Percentiles rank a stretch among this genome's conserved stretches.
Conservation (phyloP, 2,329 filamentous ascomycete genomes). For the Ambrosiella beaveri region DNA sequence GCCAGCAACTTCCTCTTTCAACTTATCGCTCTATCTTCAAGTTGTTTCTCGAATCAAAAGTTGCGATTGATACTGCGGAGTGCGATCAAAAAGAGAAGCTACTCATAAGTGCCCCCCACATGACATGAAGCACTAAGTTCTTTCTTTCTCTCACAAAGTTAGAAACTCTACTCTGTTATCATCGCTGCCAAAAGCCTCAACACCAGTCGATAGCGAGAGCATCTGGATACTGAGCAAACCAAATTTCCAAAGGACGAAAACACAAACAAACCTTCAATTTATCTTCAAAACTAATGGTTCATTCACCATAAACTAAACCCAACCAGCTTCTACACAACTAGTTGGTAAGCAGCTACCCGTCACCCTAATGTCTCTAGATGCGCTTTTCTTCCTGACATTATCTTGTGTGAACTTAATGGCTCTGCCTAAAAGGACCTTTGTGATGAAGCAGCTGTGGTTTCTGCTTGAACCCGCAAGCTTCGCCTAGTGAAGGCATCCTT, state of each 20-base stretch:
- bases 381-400: neutral
- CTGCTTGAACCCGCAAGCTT: slow-evolving; percentile 3
- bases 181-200: too few species aligned
- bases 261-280: too few species aligned
- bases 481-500: slow-evolving; percentile 1
- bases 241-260: too few species aligned
- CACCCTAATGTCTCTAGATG: neutral
- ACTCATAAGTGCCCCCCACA: too few species aligned
- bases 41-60: neutral
- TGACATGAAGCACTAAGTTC: too few species aligned
- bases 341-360: slow-evolving; percentile 2
- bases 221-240: too few species aligned
- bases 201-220: too few species aligned
- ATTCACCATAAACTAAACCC: neutral
- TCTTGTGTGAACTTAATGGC: neutral
- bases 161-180: too few species aligned
- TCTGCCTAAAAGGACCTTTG: neutral
- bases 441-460: neutral
- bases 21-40: neutral
- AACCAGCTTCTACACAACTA: neutral
- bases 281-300: neutral
- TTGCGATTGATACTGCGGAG: too few species aligned
- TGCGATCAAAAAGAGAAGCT: too few species aligned
- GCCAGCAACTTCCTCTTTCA: neutral
- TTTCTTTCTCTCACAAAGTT: too few species aligned